Base-by-base conservation (phyloP, 1,284 basidiomycete genomes). In the Marasmius fiardii region DNA sequence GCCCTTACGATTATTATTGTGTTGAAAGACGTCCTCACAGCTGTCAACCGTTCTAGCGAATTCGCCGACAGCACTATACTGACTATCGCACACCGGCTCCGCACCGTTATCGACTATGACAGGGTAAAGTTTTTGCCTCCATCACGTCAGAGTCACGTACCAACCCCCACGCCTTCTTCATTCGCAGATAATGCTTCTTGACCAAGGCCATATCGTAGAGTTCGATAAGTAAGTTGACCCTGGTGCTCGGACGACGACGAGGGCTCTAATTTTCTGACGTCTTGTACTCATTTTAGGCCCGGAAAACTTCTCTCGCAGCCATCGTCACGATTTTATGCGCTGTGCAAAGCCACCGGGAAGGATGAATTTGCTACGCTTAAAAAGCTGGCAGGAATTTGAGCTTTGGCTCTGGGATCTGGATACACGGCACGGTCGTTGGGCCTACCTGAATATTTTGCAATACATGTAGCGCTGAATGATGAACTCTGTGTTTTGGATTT, bases 341-440 rank as follows among this genome's bases (percentile, higher is more conserved):
- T 95, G 14, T 95, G 93, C 71, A 87, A 88, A 70, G 92, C 91
- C 3, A 89, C 91, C 0, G 92, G 93, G 8, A 83, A 79, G 61
- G 81, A 82, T 18, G 92, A 95, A 70, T 94, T 94, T 68, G 75
- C 81, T 3, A 80, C 82, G 58, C 76, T 95, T 44, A 88, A 80
- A 65, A 85, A 78, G 65, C 72, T 90, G 75, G 85, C 86, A 26
- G 80, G 84, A 1, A 69, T 77, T 20, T 80, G 64, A 58, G 52
- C n/a, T n/a, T n/a, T n/a, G n/a, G n/a, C n/a, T n/a, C n/a, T n/a
- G n/a, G n/a, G n/a, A 62, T 18, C 8, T 28, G 2, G n/a, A n/a
- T 37, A 37, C n/a, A 11, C n/a, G 16, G 34, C n/a, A 5, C 2
- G 5, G 5, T 37, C 5, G 35, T 37, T 37, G n/a, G n/a, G n/a